Evolutionary conservation across 2,329 filamentous ascomycete species (phyloP).

Genomic region (Aspergillus arachidicola): DNA sequence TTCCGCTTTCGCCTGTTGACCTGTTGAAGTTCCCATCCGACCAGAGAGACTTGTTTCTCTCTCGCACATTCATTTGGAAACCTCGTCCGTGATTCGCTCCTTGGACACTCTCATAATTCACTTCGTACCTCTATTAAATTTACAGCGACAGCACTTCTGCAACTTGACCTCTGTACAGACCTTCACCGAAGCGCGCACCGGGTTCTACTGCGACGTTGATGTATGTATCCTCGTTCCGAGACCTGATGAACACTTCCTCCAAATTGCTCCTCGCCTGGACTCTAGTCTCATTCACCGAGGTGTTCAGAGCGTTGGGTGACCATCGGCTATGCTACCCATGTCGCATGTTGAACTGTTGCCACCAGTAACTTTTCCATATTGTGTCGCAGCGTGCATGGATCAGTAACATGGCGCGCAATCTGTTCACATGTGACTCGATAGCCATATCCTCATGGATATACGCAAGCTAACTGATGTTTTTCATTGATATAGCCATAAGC

Average conservation of each 20-base stretch:
- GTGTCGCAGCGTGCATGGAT: neutral
- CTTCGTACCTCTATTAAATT: neutral
- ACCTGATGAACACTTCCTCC: neutral
- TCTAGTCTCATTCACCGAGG: neutral
- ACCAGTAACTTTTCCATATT: neutral
- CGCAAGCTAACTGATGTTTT: neutral
- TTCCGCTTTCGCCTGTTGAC: constrained; percentile 26
- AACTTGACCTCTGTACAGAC: constrained; percentile 29
- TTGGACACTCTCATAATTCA: constrained; percentile 21
- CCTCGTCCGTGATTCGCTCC: constrained; percentile 26
- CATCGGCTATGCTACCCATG: neutral
- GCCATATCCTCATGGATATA: neutral
- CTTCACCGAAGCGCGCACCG: constrained; percentile 28
- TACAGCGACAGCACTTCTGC: constrained; percentile 6
- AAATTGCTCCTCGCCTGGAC: neutral
- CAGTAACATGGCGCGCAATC: neutral
- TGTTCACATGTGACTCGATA: neutral
- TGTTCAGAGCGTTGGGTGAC: neutral
- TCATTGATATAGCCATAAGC: neutral
- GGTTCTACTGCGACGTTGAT: constrained; percentile 29
- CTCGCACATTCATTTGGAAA: constrained; percentile 45
- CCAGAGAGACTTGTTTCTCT: constrained; percentile 44
- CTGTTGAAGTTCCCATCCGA: constrained; percentile 41
- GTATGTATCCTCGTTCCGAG: constrained; percentile 26
- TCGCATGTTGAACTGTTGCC: neutral